Percentiles rank a stretch among this genome's conserved stretches.
Conservation (phyloP, 768 basidiomycete genomes). For the Collybia sordida region DNA sequence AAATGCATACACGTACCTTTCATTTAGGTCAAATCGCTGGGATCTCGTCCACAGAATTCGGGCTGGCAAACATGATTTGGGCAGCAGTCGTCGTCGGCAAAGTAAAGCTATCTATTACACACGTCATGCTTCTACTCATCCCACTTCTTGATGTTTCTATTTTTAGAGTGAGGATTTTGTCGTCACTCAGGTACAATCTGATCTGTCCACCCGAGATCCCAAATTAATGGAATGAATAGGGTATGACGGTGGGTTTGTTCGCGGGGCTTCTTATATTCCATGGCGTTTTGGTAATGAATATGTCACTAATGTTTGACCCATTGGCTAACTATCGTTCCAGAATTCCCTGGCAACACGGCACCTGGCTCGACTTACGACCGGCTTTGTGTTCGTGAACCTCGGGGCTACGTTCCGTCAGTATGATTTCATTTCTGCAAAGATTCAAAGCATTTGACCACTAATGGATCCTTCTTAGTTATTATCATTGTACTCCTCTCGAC, state of each 20-base stretch:
- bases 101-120: slow-evolving; percentile 23
- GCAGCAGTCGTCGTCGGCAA: slow-evolving; percentile 68
- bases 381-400: slow-evolving; percentile 87
- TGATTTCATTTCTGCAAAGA: background rate
- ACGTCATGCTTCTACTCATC: background rate
- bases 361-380: slow-evolving; percentile 70
- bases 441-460: slow-evolving; percentile 1
- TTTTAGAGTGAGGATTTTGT: slow-evolving; percentile 53
- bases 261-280: slow-evolving; percentile 74
- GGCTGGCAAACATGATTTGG: slow-evolving; percentile 76
- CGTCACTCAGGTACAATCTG: slow-evolving; percentile 45
- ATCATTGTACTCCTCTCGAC: slow-evolving; percentile 81
- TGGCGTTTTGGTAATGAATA: slow-evolving; percentile 54
- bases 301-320: background rate
- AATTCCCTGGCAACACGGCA: slow-evolving; percentile 76
- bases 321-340: slow-evolving; percentile 21
- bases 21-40: slow-evolving; percentile 75
- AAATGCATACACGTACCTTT: background rate
- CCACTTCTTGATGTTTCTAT: slow-evolving; percentile 3
- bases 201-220: background rate
- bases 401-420: slow-evolving; percentile 67
- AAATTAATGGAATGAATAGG: slow-evolving; percentile 24
- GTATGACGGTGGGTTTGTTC: slow-evolving; percentile 80
- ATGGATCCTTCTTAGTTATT: slow-evolving; percentile 50
- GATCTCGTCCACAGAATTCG: slow-evolving; percentile 84